Evolutionary conservation across 2,329 filamentous ascomycete genomes (phyloP), one percentile per base, ranked within the genome.

Genomic region (Colletotrichum eremochloae): DNA sequence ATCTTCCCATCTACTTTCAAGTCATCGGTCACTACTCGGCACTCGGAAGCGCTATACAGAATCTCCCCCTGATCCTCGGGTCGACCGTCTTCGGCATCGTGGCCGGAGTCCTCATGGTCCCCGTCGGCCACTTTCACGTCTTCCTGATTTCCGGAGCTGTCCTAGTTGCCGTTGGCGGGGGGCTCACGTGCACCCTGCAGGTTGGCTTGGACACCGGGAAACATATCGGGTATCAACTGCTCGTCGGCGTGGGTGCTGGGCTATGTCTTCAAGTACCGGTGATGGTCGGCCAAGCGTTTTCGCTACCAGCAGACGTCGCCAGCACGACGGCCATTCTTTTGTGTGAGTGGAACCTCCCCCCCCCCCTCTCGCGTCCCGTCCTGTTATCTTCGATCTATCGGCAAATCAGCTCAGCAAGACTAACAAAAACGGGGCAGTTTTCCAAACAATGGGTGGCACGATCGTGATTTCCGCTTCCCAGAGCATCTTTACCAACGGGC

Each of bases 211-310:
- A 74, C 3, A 74, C 77, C 0, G 80, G 76, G 9, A 77, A 79
- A 53, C 86, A 84, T 83, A 81, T 86, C 15, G 84, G 84, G 5
- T 86, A 84, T 71, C 84, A 87, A 76, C 78, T 86, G 14, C 75
- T 87, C 3, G 79, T 76, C 24, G 85, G 85, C 18, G 68, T 83
- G 8, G 84, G 81, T 2, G 79, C 79, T 29, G 85, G 84, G 5
- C 73, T 77, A 1, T 80, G 75, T 6, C 77, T 81, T 42, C 82
- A 86, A 70, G 77, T 85, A 1, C 84, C 84, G 7, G 82, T 86
- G 70, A 82, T 85, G 44, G 80, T 81, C 36, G 80, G 80, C 7
- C 83, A 85, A 63, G 78, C 75, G 18, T 77, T 74, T 3, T 74
- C 75, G 12, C 48, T 64, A 15, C 70, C 77, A 0, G 75, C 78